Base-by-base conservation (phyloP, 495 filamentous ascomycete genomes). In the Cryomyces minteri region DNA sequence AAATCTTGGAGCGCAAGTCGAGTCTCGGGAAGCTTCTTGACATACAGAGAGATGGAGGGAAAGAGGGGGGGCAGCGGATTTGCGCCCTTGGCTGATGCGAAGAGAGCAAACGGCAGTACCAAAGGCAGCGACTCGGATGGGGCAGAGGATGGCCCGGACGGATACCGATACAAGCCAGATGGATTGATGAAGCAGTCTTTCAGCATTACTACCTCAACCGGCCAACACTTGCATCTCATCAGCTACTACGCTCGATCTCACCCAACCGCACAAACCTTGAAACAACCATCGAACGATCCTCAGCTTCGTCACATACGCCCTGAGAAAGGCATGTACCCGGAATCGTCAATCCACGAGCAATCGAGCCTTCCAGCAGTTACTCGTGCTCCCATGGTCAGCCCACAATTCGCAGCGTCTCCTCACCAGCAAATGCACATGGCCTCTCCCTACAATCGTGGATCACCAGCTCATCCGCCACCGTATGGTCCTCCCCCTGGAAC, bases 161-260 rank as follows among this genome's bases (percentile, higher is more conserved):
- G 90, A 9, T 98, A 96, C 59, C 74, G 88, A 44, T 98, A 98
- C 63, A 98, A 98, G 66, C 80, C 83, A 1, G 90, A 96, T 54
- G 90, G 90, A 0, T 67, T 98, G 33, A 94, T 94, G 87, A 98
- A 98, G 68, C 90, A 98, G 62, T 96, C 90, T 0, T 98, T 96
- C 70, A 95, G 88, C 67, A 96, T 98, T 58, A 94, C 88, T 4
- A 96, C 88, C 3, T 80, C 82, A 6, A 73, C 70, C 18, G 82
- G 83, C 31, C 85, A 95, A 49, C 93, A 96, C 54, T 73, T 98
- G 5, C 90, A 98, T 59, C 68, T 98, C 36, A 98, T 98, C 59
- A 94, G 88, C 54, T 98, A 98, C 60, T 95, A 85, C 58, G 74
- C 84, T n/a, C 71, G 88, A 43, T 77, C 80, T 31, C 71, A 79